Conservation (phyloP, 306 rosid genomes). For the Prunus mume region DNA sequence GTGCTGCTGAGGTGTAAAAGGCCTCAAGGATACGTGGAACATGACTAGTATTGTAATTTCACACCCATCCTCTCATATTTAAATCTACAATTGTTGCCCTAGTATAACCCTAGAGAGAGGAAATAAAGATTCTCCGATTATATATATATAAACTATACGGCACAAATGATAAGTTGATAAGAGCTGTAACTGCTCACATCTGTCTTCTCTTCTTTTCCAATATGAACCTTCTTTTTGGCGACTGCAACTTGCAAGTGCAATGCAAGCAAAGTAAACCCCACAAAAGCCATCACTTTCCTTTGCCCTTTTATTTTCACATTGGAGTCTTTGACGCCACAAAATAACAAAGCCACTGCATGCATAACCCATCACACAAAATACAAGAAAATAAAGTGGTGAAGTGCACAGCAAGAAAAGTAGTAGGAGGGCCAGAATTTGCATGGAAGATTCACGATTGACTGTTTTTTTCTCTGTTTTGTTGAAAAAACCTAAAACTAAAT, state of each 20-base stretch:
- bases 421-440: background rate
- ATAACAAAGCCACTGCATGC: conserved; percentile 8
- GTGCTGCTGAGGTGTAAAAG: conserved; percentile 53
- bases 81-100: background rate
- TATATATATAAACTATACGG: background rate
- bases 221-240: conserved; percentile 20
- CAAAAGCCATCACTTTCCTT: conserved; percentile 28
- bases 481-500: background rate
- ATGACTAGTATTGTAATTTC: background rate
- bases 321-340: conserved; percentile 34
- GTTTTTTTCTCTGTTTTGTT: background rate
- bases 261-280: background rate
- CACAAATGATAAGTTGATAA: conserved; percentile 39
- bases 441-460: background rate
- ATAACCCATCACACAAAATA: conserved; percentile 30
- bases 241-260: background rate
- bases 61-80: too few species aligned
- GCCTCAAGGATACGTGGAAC: background rate
- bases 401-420: background rate
- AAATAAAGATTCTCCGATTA: conserved; percentile 6
- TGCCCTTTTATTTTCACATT: conserved; percentile 23
- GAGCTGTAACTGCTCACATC: conserved; percentile 63
- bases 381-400: conserved; percentile 4
- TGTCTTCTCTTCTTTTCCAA: background rate
- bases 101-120: background rate